Conservation (phyloP, 2,329 filamentous ascomycete genomes). For the Hymenoscyphus salicellus region DNA sequence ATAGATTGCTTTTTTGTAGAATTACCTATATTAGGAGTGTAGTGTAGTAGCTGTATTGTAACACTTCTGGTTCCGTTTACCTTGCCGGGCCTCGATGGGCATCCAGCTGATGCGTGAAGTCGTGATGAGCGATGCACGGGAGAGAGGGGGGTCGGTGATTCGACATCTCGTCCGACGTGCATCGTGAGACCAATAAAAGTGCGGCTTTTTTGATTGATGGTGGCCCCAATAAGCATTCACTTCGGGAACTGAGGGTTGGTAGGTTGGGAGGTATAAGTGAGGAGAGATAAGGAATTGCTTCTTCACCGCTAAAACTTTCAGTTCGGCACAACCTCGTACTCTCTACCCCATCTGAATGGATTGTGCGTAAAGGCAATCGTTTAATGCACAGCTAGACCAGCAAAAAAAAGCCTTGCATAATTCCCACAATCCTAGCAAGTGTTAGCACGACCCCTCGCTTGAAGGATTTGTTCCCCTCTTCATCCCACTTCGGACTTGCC, state of each 20-base stretch:
- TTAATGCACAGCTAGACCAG: too few species aligned
- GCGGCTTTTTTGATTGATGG: background rate
- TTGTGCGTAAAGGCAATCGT: too few species aligned
- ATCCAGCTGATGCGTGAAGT: background rate
- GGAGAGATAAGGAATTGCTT: slow-evolving; percentile 11
- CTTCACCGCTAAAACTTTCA: slow-evolving; percentile 9
- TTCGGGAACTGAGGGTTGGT: background rate
- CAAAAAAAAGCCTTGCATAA: background rate
- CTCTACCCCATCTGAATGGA: too few species aligned
- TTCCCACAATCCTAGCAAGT: background rate
- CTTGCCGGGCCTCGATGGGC: background rate
- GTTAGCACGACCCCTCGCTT: background rate
- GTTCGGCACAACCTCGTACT: slow-evolving; percentile 1
- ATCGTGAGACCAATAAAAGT: background rate
- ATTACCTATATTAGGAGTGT: slow-evolving; percentile 15
- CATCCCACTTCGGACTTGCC: slow-evolving; percentile 1
- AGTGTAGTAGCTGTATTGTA: slow-evolving; percentile 1
- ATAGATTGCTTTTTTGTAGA: slow-evolving; percentile 25
- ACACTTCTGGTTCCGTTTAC: background rate
- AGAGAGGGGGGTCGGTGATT: background rate
- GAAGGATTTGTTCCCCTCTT: background rate
- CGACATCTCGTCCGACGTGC: background rate
- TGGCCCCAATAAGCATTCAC: background rate
- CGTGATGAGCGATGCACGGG: background rate
- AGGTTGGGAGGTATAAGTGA: background rate